These are phyloP conservation scores for Phytophthora ohioensis DNA, from an alignment of 352 stramenopile species.

Conservation along the genomic window DNA sequence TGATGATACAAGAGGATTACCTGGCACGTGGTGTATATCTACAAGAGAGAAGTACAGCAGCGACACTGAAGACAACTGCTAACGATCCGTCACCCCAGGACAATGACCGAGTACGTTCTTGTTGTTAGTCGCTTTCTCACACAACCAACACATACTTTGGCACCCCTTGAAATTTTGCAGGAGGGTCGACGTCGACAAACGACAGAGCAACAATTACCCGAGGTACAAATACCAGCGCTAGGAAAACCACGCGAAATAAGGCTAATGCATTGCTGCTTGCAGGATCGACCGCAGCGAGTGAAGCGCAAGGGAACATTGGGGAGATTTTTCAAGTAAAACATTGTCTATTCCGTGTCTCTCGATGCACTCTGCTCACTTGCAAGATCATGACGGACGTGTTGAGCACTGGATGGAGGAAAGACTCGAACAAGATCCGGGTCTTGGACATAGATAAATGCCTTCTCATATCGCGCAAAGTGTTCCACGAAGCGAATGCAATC, in stretches of 20 bases:
- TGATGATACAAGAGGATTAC: slow-evolving; percentile 33
- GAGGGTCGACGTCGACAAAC: not conserved
- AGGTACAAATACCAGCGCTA: not conserved
- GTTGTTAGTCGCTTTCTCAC: not conserved
- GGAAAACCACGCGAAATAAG: not conserved
- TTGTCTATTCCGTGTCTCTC: not conserved
- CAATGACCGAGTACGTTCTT: slow-evolving; percentile 6
- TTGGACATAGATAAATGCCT: slow-evolving; percentile 50
- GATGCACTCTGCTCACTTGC: not conserved
- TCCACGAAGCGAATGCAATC: slow-evolving; percentile 78
- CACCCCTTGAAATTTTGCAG: not conserved
- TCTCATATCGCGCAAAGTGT: slow-evolving; percentile 54
- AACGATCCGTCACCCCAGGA: not conserved
- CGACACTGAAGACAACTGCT: not conserved
- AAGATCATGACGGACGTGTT: slow-evolving; percentile 3
- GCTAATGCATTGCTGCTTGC: not conserved
- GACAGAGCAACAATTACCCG: not conserved
- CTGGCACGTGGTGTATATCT: slow-evolving; percentile 2
- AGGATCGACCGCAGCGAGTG: slow-evolving; percentile 26
- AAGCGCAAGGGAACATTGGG: slow-evolving; percentile 39
- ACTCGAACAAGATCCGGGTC: slow-evolving; percentile 55
- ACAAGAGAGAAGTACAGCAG: not conserved
- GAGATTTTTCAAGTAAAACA: slow-evolving; percentile 23
- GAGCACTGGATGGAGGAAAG: slow-evolving; percentile 45
- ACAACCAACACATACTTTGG: slow-evolving; percentile 16